These are phyloP conservation scores for Berberis thunbergii DNA, from an alignment of 164 flowering plant genomes.

Conservation along the genomic window DNA sequence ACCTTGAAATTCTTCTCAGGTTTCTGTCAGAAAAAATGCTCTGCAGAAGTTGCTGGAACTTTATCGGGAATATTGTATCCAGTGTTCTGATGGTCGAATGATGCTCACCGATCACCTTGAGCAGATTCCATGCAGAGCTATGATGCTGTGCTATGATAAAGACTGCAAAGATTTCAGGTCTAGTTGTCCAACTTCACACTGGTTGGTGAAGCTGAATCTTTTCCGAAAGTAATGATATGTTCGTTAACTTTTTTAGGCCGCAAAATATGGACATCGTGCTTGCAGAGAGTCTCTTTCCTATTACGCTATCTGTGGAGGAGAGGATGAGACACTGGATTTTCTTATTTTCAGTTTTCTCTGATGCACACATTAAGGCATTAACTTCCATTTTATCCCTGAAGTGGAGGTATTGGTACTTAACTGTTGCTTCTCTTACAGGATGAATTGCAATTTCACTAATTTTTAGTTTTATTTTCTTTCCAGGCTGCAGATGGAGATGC, in stretches of 20 bases:
- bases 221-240: conserved; percentile 3
- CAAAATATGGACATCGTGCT: conserved; percentile 74
- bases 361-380: conserved; percentile 65
- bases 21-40: conserved; percentile 72
- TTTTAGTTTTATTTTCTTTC: conserved; percentile 14
- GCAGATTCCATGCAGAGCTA: conserved; percentile 69
- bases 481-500: conserved; percentile 82
- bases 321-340: conserved; percentile 70
- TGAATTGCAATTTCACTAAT: not conserved
- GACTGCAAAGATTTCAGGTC: conserved; percentile 89
- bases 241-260: conserved; percentile 35
- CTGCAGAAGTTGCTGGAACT: conserved; percentile 67
- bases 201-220: not conserved
- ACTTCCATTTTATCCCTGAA: conserved; percentile 64
- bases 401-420: conserved; percentile 43
- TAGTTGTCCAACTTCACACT: conserved; percentile 6
- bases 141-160: conserved; percentile 84
- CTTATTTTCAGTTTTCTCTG: conserved; percentile 51
- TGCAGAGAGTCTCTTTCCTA: conserved; percentile 69
- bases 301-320: conserved; percentile 54
- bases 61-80: conserved; percentile 60
- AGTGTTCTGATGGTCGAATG: conserved; percentile 48
- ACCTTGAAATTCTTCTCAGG: conserved; percentile 26
- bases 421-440: not conserved
- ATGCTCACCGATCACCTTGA: conserved; percentile 42